phyloP scores from a whole-genome alignment of 2,329 filamentous ascomycete genomes.

The Macrophomina phaseolina region DNA sequence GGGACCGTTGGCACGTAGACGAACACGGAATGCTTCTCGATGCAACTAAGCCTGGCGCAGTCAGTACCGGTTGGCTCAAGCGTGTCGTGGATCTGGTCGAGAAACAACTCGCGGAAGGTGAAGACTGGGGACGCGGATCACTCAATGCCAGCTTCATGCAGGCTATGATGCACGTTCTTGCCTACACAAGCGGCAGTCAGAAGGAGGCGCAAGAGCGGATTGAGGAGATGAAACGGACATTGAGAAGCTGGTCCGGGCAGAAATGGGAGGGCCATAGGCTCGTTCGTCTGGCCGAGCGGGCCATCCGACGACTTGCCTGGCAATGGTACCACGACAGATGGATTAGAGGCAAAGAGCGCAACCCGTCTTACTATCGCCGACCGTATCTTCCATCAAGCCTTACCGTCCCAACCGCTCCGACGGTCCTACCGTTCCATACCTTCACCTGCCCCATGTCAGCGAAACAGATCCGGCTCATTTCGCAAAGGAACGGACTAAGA shows the following conservation, averaged over 20 bases:
- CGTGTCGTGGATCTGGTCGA: slow-evolving; percentile 89
- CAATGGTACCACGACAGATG: slow-evolving; percentile 89
- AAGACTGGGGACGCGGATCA: slow-evolving; percentile 79
- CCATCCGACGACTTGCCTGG: slow-evolving; percentile 77
- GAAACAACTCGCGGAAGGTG: slow-evolving; percentile 84
- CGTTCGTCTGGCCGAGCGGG: slow-evolving; percentile 82
- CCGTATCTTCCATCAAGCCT: slow-evolving; percentile 75
- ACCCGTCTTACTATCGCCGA: slow-evolving; percentile 67
- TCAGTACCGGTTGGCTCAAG: slow-evolving; percentile 80
- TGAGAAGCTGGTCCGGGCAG: slow-evolving; percentile 68
- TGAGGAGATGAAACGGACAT: slow-evolving; percentile 42
- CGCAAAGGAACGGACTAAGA: slow-evolving; percentile 88
- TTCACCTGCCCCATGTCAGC: slow-evolving; percentile 94
- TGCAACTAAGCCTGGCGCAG: slow-evolving; percentile 63
- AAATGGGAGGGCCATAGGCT: slow-evolving; percentile 89
- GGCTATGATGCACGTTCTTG: slow-evolving; percentile 54
- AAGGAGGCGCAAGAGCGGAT: slow-evolving; percentile 44
- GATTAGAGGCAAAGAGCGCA: slow-evolving; percentile 63
- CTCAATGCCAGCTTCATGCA: slow-evolving; percentile 56
- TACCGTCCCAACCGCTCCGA: slow-evolving; percentile 84
- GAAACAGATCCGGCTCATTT: slow-evolving; percentile 90
- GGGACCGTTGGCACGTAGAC: slow-evolving; percentile 93
- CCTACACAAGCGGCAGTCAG: slow-evolving; percentile 41
- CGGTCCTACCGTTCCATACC: slow-evolving; percentile 94
- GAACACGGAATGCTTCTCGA: slow-evolving; percentile 82